Base-by-base conservation (phyloP, 371 early-diverging fungal genomes). In the Lichtheimia hyalospora region DNA sequence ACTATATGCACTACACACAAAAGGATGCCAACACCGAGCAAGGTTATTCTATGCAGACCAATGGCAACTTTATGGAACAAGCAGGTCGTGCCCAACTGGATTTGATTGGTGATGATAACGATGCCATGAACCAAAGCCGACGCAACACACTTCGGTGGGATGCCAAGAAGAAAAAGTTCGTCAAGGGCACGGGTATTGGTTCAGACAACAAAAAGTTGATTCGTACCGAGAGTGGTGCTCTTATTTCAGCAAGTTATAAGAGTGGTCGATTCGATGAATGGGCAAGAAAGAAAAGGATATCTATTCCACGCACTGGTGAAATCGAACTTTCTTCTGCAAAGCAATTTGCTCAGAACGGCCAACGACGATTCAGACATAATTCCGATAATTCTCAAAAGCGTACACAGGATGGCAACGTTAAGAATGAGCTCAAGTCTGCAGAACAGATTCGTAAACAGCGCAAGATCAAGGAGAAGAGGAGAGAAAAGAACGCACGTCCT, bases 131-230 rank as follows among this genome's bases (percentile, higher is more conserved):
- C 21, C 71, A 79, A 55, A 61, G 55, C 25, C 82, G 77, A 50
- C 66, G 70, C 55, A 88, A 82, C 51, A 77, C 76, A 27, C 63
- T 96, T 44, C 84, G 89, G 44, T 98, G 99, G 99, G 98, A 98
- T 69, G 78, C 88, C 49, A 94, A 90, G 70, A 96, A 97, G 86
- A 93, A 92, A 75, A 90, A 88, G 69, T 97, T 95, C 82, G 87
- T 92, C 49, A 70, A 85, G 23, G 89, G 90, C 18, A 78, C 83
- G 3, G 91, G 91, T 49, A 83, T 96, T 63, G 99, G 97, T n/a
- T 69, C 92, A 1, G 97, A 97, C 67, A 97, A 97, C 82, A 93
- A 93, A 73, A 98, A 97, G 83, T 67, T 93, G 66, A 93, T 98
- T 58, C 88, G 85, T 53, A 92, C 94, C 5, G 99, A 97, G 63